Evolutionary conservation across 2,329 filamentous ascomycete species (phyloP).

Genomic region (Sarocladiaceae sp.): DNA sequence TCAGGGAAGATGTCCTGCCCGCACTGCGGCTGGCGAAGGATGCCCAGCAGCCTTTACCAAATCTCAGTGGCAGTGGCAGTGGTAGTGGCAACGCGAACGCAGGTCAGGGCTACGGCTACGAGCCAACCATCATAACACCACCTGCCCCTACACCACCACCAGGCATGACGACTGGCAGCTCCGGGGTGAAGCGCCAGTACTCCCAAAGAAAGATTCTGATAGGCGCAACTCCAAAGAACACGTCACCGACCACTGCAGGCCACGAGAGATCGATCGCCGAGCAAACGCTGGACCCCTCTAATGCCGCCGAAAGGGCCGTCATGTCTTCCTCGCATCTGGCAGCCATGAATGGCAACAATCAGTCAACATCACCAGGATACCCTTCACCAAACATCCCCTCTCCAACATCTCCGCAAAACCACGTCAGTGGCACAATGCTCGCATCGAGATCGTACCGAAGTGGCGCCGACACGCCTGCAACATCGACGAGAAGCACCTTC

Average conservation of each 20-base stretch:
- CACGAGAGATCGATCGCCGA: slow-evolving; percentile 61
- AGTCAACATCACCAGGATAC: slow-evolving; percentile 46
- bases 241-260: slow-evolving; percentile 65
- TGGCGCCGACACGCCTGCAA: slow-evolving; percentile 34
- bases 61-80: slow-evolving; percentile 24
- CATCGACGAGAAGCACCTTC: slow-evolving; percentile 50
- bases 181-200: slow-evolving; percentile 62
- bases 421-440: slow-evolving; percentile 49
- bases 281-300: slow-evolving; percentile 61
- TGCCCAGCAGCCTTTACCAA: slow-evolving; percentile 77
- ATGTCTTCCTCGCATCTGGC: slow-evolving; percentile 63
- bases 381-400: slow-evolving; percentile 63
- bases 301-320: slow-evolving; percentile 60
- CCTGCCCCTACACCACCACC: slow-evolving; percentile 51
- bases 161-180: slow-evolving; percentile 37
- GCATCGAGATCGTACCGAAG: slow-evolving; percentile 54
- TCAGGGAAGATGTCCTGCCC: slow-evolving; percentile 87
- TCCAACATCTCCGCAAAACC: slow-evolving; percentile 59
- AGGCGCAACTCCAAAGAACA: slow-evolving; percentile 66
- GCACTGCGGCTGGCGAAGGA: slow-evolving; percentile 89
- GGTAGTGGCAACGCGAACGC: neutral
- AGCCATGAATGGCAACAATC: slow-evolving; percentile 59
- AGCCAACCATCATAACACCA: slow-evolving; percentile 40
- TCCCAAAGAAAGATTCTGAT: slow-evolving; percentile 71
- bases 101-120: slow-evolving; percentile 45